Conservation (phyloP, 2,329 filamentous ascomycete species). For the Penicillium sp. region DNA sequence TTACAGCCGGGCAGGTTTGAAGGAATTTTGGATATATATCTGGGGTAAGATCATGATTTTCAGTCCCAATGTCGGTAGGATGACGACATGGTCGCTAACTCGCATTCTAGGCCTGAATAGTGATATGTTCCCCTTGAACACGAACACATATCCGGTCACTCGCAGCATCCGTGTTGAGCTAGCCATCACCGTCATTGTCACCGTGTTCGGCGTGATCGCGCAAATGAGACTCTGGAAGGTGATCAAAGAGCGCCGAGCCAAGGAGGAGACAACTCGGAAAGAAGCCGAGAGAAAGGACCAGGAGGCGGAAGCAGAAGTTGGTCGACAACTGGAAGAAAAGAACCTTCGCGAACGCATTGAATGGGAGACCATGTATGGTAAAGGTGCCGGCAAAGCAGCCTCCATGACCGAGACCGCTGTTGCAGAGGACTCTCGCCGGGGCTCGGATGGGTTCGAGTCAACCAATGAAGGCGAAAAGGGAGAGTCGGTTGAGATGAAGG, state of each 20-base stretch:
- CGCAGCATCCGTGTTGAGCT: slow-evolving; percentile 85
- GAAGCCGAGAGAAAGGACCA: slow-evolving; percentile 60
- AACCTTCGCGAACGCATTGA: slow-evolving; percentile 51
- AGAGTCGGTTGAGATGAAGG: slow-evolving; percentile 29
- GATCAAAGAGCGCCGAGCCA: slow-evolving; percentile 60
- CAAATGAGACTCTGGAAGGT: slow-evolving; percentile 87
- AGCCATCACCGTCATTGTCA: slow-evolving; percentile 74
- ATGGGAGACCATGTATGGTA: slow-evolving; percentile 80
- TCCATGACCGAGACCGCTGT: slow-evolving; percentile 33
- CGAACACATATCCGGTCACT: slow-evolving; percentile 80
- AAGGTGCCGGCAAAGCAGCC: slow-evolving; percentile 52
- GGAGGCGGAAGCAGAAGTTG: slow-evolving; percentile 70
- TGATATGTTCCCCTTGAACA: slow-evolving; percentile 75
- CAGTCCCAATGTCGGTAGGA: not conserved
- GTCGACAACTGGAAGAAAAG: slow-evolving; percentile 58
- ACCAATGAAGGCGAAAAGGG: slow-evolving; percentile 31
- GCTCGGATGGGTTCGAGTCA: slow-evolving; percentile 23
- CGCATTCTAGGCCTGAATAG: slow-evolving; percentile 65
- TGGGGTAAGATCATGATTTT: slow-evolving; percentile 62
- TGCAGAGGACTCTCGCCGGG: slow-evolving; percentile 26
- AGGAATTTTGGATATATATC: slow-evolving; percentile 94
- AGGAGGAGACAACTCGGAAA: slow-evolving; percentile 51
- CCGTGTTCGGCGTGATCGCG: slow-evolving; percentile 74
- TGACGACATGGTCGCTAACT: slow-evolving; percentile 14
- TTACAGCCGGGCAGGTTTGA: slow-evolving; percentile 84